phyloP scores from a whole-genome alignment of 2,329 filamentous ascomycete genomes.

The Lasiodiplodia hormozganensis region DNA sequence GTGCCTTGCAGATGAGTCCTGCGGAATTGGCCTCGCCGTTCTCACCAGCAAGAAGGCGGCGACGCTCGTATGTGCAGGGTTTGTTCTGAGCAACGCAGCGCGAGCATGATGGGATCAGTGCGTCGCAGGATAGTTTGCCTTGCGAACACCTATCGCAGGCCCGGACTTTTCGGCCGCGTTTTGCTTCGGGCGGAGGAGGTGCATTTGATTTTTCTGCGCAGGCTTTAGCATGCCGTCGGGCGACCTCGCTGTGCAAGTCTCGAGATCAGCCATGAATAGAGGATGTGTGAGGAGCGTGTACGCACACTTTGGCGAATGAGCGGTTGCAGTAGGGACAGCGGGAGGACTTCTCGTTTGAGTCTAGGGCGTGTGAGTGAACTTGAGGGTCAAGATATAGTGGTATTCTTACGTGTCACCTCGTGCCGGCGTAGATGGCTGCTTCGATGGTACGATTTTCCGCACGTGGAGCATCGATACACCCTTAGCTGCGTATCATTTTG shows the following conservation, averaged over 20 bases:
- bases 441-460: constrained; percentile 2
- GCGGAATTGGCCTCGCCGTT: neutral
- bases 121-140: constrained; percentile 29
- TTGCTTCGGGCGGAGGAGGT: constrained; percentile 16
- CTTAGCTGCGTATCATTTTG: neutral
- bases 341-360: constrained; percentile 1
- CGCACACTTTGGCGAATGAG: constrained; percentile 1
- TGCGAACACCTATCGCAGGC: constrained; percentile 30
- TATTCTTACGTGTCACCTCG: constrained; percentile 7
- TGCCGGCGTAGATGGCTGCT: constrained; percentile 15
- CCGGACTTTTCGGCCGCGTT: constrained; percentile 26
- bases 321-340: constrained; percentile 3
- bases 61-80: constrained; percentile 21
- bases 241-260: constrained; percentile 26
- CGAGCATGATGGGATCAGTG: constrained; percentile 19
- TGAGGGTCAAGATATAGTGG: no score
- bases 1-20: neutral
- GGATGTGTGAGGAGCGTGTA: neutral
- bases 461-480: neutral
- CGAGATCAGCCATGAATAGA: neutral
- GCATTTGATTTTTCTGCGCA: constrained; percentile 23
- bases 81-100: constrained; percentile 26
- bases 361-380: neutral
- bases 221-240: constrained; percentile 24
- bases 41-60: neutral